phyloP scores from a whole-genome alignment of 371 early-diverging fungal genomes.

The Lichtheimia ramosa region DNA sequence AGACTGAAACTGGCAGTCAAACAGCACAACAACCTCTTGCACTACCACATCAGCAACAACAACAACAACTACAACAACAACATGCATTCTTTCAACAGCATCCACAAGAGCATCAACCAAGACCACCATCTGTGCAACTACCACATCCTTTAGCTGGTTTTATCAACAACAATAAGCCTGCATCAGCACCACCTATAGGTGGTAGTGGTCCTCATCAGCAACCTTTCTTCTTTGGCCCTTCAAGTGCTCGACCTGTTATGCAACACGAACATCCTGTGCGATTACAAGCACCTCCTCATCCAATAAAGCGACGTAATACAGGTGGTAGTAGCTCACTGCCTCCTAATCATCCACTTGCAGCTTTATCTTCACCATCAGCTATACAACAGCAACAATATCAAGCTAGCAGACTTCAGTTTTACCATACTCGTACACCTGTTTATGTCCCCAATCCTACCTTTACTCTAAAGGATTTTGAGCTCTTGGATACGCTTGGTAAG shows the following conservation, averaged over 20 bases:
- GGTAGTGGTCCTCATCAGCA: constrained; percentile 1
- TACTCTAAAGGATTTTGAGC: constrained; percentile 18
- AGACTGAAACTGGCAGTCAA: constrained; percentile 1
- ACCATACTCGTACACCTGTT: constrained; percentile 20
- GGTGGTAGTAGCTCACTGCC: constrained; percentile 11
- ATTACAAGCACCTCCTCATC: constrained; percentile 13
- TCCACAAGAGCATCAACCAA: constrained; percentile 1
- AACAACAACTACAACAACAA: not conserved
- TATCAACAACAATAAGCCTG: constrained; percentile 2
- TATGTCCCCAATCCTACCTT: constrained; percentile 19
- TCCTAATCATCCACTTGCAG: constrained; percentile 23
- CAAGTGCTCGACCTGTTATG: not conserved
- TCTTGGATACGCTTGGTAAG: constrained; percentile 23
- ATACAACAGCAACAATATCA: constrained; percentile 17
- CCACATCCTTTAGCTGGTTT: not conserved
- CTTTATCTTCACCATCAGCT: constrained; percentile 6
- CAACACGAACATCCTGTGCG: constrained; percentile 1
- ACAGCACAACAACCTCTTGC: not conserved
- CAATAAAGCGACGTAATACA: constrained; percentile 12
- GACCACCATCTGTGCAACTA: constrained; percentile 6
- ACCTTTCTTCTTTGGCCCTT: constrained; percentile 7
- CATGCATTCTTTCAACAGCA: not conserved
- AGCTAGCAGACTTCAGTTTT: constrained; percentile 14
- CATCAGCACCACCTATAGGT: constrained; percentile 1
- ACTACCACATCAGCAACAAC: not conserved